Evolutionary conservation across 441 rosid genomes (phyloP), one percentile per base, ranked within the genome.

Genomic region (Corymbia citriodora): DNA sequence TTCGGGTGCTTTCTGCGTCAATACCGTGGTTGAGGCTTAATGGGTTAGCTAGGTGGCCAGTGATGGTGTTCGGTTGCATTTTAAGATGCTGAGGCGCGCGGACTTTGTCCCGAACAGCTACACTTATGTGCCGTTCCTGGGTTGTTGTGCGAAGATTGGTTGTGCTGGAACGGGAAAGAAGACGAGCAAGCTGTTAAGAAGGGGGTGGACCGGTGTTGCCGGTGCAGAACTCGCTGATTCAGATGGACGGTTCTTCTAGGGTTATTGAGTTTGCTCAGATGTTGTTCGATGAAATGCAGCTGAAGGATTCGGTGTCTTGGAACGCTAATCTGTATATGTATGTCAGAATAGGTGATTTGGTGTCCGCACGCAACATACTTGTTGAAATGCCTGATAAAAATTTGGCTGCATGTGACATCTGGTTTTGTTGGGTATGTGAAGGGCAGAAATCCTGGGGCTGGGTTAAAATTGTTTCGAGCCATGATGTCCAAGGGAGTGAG

Each of bases 131-230:
- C 94, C 95, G 15, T 93, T 97, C 83, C 45, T 96, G 55, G 89
- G 94, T 65, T 91, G 92, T 92, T 93, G 96, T 88, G 93, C 93
- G 18, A 95, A 90, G 91, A 87, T 89, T 5, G 87, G 92, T 4
- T 93, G 96, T 87, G 55, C 91, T 89, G 93, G 90, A 89, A 92
- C 93, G 25, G 96, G 95, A 4, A 70, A 88, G 65, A 95, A 91
- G 94, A 95, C 81, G 97, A 94, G 31, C 96, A 94, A 50, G 95
- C 94, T 19, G 88, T 96, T 88, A 97, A 94, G 81, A 92, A 92
- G 89, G 96, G 97, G 70, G 94, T 94, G 63, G 94, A 91, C 87
- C 88, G 82, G 91, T 92, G 54, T 91, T 96, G 94, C 94, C 92
- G 18, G 96, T 95, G 18, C 94, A 93, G 63, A 96, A 96, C 90